A percentile compares a stretch with the other conserved stretches of the same genome.
These are phyloP conservation scores for Copromyces sp. DNA, from an alignment of 495 filamentous ascomycete genomes.

Conservation along the genomic window DNA sequence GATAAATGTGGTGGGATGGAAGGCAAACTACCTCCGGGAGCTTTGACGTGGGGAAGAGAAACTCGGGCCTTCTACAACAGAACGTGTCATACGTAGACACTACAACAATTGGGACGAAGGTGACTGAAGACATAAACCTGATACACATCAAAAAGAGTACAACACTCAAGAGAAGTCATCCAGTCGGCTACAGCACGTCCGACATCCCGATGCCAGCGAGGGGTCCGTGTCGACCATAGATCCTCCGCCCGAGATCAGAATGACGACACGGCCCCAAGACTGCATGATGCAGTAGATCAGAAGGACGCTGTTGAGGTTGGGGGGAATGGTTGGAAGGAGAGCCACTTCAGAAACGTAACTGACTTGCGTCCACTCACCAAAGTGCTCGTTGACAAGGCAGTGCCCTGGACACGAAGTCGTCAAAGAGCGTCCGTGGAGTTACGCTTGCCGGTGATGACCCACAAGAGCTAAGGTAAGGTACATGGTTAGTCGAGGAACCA, in stretches of 20 bases:
- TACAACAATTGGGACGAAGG: not conserved
- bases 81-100: not conserved
- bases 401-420: not conserved
- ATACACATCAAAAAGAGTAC: not conserved
- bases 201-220: not conserved
- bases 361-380: not conserved
- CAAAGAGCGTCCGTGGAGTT: not conserved
- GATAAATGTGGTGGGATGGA: not conserved
- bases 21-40: not conserved
- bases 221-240: not conserved
- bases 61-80: not conserved
- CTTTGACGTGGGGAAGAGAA: not conserved
- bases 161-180: not conserved
- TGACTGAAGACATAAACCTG: not conserved
- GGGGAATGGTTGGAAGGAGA: not conserved
- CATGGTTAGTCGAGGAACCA: not conserved
- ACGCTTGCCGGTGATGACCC: not conserved
- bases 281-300: not conserved
- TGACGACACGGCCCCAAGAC: not conserved
- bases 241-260: not conserved
- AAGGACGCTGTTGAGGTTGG: not conserved
- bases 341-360: not conserved
- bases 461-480: not conserved
- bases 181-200: not conserved
- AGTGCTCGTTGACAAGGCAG: not conserved